Base-by-base conservation (phyloP, 805 yeast genomes). In the Ogataea polymorpha region DNA sequence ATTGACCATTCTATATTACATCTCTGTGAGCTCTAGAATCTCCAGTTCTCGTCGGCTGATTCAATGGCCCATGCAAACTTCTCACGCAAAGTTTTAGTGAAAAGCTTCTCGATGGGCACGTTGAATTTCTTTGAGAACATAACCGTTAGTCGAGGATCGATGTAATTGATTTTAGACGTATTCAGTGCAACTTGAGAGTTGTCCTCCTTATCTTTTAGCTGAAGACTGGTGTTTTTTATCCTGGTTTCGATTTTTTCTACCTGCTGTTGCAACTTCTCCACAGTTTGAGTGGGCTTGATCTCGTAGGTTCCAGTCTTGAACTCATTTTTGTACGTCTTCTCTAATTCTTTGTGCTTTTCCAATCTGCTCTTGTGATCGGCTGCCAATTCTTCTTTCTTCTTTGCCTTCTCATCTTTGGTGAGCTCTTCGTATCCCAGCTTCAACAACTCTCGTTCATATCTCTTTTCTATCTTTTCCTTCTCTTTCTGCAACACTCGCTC, bases 31-130 rank as follows among this genome's bases (percentile, higher is more conserved):
- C 21, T 29, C 7, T 16, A 90, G 58, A 90, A 90, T 51, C 77
- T 73, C 98, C 98, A 90, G 54, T 86, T 67, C 50, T 78, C 88
- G 59, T 85, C 97, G 3, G 81, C 89, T 39, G 90, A 80, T 62
- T 90, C 95, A 39, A 91, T 83, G 23, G 98, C 98, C 98, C 98
- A 91, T 34, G 78, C 81, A 67, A 91, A 91, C 67, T 91, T 91
- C 31, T 90, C 96, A 46, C 97, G 70, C 40, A 91, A 68, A 0
- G 98, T 86, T 66, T 89, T 90, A 10, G 96, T 84, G 54, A 91
- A 89, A 30, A 91, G 70, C 63, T 86, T 90, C 63, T 91, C 97
- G 40, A 91, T 83, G 6, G 98, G 98, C 15, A 91, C 96, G 40
- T 78, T 72, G 59, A 68, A 88, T 63, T 80, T 86, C 63, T 89